Percentiles rank a stretch among this genome's conserved stretches.
Conservation (phyloP, 2,329 filamentous ascomycete genomes). For the Ophiostoma perfectum region DNA sequence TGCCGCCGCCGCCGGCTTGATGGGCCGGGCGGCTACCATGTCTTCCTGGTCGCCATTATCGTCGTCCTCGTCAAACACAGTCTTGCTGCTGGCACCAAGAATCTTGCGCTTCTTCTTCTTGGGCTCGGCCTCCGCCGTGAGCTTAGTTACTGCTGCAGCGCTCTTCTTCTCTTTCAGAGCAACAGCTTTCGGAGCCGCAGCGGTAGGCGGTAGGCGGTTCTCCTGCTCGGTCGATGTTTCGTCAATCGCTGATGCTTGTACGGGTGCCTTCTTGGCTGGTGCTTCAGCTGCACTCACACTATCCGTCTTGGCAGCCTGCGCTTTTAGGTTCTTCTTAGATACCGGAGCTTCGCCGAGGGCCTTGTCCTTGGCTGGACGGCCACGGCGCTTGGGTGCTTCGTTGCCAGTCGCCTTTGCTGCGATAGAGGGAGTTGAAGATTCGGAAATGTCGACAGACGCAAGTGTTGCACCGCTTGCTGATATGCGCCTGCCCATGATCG, state of each 20-base stretch:
- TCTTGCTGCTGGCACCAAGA: slow-evolving; percentile 56
- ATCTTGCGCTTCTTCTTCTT: slow-evolving; percentile 71
- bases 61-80: slow-evolving; percentile 67
- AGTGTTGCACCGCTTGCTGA: slow-evolving; percentile 14
- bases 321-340: slow-evolving; percentile 40
- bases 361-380: slow-evolving; percentile 41
- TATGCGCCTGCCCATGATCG: slow-evolving; percentile 21
- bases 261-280: background rate
- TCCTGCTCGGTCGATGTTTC: slow-evolving; percentile 33
- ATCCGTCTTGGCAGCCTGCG: slow-evolving; percentile 27
- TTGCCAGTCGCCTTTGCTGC: slow-evolving; percentile 14
- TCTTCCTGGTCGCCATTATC: slow-evolving; percentile 34
- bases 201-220: slow-evolving; percentile 28
- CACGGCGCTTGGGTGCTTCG: slow-evolving; percentile 38
- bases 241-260: slow-evolving; percentile 23
- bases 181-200: slow-evolving; percentile 28
- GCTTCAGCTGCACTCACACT: slow-evolving; percentile 3
- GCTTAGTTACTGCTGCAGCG: slow-evolving; percentile 20
- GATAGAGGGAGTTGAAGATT: slow-evolving; percentile 9
- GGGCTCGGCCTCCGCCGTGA: slow-evolving; percentile 34
- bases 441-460: slow-evolving; percentile 15
- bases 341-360: slow-evolving; percentile 42
- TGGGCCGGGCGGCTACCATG: slow-evolving; percentile 12
- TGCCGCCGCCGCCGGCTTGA: background rate
- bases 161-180: slow-evolving; percentile 22